A percentile compares a stretch with the other conserved stretches of the same genome.
Evolutionary conservation across 2,329 filamentous ascomycete species (phyloP).

Genomic region (Immersiporthe knoxdaviesiana): DNA sequence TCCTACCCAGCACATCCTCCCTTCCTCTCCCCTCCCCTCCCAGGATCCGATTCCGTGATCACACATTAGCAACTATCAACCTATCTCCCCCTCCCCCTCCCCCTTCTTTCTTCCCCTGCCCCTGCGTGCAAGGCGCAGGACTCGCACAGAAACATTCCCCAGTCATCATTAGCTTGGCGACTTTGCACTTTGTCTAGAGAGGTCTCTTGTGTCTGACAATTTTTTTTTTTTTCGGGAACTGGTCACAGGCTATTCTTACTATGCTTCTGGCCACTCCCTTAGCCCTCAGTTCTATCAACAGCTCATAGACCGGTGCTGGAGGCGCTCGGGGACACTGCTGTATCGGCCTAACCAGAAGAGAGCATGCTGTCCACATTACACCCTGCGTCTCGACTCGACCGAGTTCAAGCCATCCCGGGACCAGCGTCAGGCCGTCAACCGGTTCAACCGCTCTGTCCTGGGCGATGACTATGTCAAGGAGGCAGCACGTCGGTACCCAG

Average conservation of each 20-base stretch:
- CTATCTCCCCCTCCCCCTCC: neutral
- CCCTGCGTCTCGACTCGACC: constrained; percentile 70
- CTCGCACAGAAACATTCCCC: neutral
- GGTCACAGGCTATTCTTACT: constrained; percentile 73
- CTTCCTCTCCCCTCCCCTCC: neutral
- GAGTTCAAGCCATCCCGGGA: constrained; percentile 69
- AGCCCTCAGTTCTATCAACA: constrained; percentile 70
- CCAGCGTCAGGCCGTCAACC: constrained; percentile 75
- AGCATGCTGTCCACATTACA: constrained; percentile 93
- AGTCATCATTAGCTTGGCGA: neutral
- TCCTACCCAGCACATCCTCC: neutral
- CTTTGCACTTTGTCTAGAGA: no score
- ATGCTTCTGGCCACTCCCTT: constrained; percentile 64
- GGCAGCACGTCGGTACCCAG: constrained; percentile 66
- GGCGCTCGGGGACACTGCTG: constrained; percentile 70
- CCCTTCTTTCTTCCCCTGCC: neutral
- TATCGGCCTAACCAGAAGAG: constrained; percentile 78
- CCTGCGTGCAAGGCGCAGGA: neutral
- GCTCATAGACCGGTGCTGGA: constrained; percentile 77
- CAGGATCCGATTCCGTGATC: neutral
- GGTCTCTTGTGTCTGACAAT: constrained; percentile 16
- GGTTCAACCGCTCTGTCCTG: constrained; percentile 70
- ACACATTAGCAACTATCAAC: neutral
- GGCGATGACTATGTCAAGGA: constrained; percentile 70
- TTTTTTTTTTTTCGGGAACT: constrained; percentile 10